These are phyloP conservation scores for Thielaviopsis punctulata DNA, from an alignment of 2,329 filamentous ascomycete genomes.

Conservation along the genomic window DNA sequence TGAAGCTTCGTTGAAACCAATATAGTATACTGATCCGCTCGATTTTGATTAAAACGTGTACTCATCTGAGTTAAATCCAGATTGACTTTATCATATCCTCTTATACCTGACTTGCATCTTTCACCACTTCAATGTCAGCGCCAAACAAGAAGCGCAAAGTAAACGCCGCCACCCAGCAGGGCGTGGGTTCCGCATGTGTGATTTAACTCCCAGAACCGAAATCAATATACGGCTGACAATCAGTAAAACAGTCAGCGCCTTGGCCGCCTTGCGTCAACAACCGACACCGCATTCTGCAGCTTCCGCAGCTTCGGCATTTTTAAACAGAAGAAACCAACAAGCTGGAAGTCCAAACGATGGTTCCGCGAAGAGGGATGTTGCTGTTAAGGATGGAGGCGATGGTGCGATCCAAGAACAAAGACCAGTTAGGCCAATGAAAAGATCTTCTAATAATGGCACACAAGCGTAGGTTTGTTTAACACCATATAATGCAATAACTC, in stretches of 20 bases:
- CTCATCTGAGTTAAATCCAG: background rate
- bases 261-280: conserved; percentile 6
- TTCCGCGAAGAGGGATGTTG: background rate
- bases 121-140: background rate
- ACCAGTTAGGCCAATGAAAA: background rate
- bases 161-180: background rate
- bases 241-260: conserved; percentile 8
- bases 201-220: background rate
- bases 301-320: conserved; percentile 3
- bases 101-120: background rate
- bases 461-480: background rate
- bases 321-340: background rate
- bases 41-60: no score
- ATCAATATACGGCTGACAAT: background rate
- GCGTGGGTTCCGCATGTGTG: conserved; percentile 9
- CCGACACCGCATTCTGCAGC: conserved; percentile 1
- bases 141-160: conserved; percentile 9
- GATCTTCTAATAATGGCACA: background rate
- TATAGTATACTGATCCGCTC: no score
- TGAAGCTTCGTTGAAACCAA: background rate
- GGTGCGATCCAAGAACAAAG: background rate
- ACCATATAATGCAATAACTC: background rate
- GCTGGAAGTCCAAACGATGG: background rate
- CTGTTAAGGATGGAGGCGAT: background rate
- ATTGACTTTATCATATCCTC: background rate